These are phyloP conservation scores for Pestalotiopsis sp. DNA, from an alignment of 2,329 filamentous ascomycete genomes.

Conservation along the genomic window DNA sequence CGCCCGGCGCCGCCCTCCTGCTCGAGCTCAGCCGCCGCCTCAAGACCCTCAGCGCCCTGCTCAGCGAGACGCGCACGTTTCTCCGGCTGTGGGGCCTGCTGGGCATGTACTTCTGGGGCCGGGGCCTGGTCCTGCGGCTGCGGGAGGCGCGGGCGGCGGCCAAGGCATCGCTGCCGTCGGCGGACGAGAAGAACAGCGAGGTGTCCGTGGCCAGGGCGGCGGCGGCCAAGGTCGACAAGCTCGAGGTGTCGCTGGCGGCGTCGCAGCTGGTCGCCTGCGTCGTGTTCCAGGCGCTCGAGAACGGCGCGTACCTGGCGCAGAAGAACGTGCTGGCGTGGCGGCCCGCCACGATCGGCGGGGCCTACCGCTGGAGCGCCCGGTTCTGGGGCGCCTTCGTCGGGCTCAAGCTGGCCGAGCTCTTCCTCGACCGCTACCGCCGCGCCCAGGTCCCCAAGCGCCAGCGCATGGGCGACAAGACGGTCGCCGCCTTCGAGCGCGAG, in stretches of 20 bases:
- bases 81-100: slow-evolving; percentile 77
- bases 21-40: slow-evolving; percentile 56
- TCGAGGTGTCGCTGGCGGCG: slow-evolving; percentile 59
- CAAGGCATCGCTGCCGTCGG: background rate
- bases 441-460: slow-evolving; percentile 33
- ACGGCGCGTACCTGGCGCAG: slow-evolving; percentile 73
- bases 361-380: slow-evolving; percentile 73
- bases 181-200: slow-evolving; percentile 22
- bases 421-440: slow-evolving; percentile 43
- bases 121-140: slow-evolving; percentile 44
- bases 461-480: slow-evolving; percentile 45
- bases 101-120: slow-evolving; percentile 71
- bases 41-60: slow-evolving; percentile 63
- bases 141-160: slow-evolving; percentile 26
- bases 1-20: slow-evolving; percentile 42
- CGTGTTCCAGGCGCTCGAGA: slow-evolving; percentile 80
- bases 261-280: slow-evolving; percentile 70
- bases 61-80: slow-evolving; percentile 74
- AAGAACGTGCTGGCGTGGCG: slow-evolving; percentile 70
- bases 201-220: slow-evolving; percentile 24
- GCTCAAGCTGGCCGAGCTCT: slow-evolving; percentile 72
- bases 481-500: slow-evolving; percentile 30
- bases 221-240: slow-evolving; percentile 37
- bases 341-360: slow-evolving; percentile 58
- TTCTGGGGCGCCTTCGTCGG: slow-evolving; percentile 81